Base-by-base conservation (phyloP, 345 rosid species). In the Aquilaria malaccensis region DNA sequence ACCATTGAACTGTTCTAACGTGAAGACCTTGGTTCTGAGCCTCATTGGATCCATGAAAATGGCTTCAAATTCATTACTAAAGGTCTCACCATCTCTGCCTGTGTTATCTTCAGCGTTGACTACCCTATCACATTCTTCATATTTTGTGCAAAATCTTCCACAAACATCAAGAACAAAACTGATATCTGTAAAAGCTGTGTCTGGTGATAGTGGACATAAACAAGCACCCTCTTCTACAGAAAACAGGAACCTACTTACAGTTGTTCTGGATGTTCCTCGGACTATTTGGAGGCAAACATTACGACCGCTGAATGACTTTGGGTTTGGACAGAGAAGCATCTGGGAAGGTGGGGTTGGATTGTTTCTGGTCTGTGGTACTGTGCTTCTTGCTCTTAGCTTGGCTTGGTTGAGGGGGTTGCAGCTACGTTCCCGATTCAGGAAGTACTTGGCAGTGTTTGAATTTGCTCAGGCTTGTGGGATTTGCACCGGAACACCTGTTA, bases 261-360 rank as follows among this genome's bases (percentile, higher is more conserved):
- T 72, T 79, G 79, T 77, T 67, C 72, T 85, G 70, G 95, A 91
- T 53, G 77, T 82, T 49, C 98, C 97, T 29, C 65, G 67, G 58
- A 82, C 63, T 57, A 58, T 95, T 31, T 95, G 99, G 99, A 84
- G 73, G 68, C 95, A 80, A 73, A 85, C 98, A 52, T 64, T 88
- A 12, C 86, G 76, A 55, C 97, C 97, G 7, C 60, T 95, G 60
- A 80, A 88, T 74, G 96, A 95, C 77, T 95, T 86, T 56, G 99
- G 99, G 56, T 88, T 88, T 69, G 99, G 97, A 55, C 79, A 82
- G 52, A 82, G 84, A 76, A 95, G 96, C 70, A 70, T 95, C 55
- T 91, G 96, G 98, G 99, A 95, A 88, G 98, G 98, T 63, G 99
- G 98, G 51, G 99, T 95, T 13, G 99, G 98, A 64, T 64, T 95